Percentiles rank a stretch among this genome's conserved stretches.
Conservation (phyloP, 805 yeast species). For the Cyberlindnera euphorbiiphila region DNA sequence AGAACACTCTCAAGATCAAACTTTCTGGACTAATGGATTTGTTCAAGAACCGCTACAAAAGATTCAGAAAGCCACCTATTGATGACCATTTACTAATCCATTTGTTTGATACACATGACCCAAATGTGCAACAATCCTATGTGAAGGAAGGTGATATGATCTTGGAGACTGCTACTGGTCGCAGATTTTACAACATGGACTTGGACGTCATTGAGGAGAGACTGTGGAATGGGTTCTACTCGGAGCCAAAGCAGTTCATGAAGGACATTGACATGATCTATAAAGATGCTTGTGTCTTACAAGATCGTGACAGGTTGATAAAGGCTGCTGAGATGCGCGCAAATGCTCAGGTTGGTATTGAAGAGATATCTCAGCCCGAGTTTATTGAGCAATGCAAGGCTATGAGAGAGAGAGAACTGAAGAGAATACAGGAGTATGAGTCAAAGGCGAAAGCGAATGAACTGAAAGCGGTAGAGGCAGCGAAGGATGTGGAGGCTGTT, state of each 20-base stretch:
- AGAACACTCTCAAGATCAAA: constrained; percentile 80
- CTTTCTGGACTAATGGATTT: constrained; percentile 86
- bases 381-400: constrained; percentile 74
- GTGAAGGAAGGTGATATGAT: constrained; percentile 69
- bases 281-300: constrained; percentile 64
- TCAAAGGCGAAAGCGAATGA: constrained; percentile 4
- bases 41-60: constrained; percentile 79
- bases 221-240: constrained; percentile 93
- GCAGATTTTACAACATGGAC: constrained; percentile 80
- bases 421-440: constrained; percentile 33
- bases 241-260: constrained; percentile 87
- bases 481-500: not conserved
- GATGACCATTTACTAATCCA: constrained; percentile 74
- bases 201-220: constrained; percentile 91
- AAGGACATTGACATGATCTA: constrained; percentile 83
- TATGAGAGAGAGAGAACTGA: constrained; percentile 60
- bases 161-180: constrained; percentile 72
- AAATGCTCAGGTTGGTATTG: constrained; percentile 92
- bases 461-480: not conserved
- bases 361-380: constrained; percentile 74
- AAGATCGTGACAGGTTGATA: constrained; percentile 78
- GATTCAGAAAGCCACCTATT: constrained; percentile 86
- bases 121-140: constrained; percentile 35
- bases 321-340: constrained; percentile 94
- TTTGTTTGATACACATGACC: constrained; percentile 60